phyloP scores from a whole-genome alignment of 2,329 filamentous ascomycete species.

The Trichocomaceae sp. region DNA sequence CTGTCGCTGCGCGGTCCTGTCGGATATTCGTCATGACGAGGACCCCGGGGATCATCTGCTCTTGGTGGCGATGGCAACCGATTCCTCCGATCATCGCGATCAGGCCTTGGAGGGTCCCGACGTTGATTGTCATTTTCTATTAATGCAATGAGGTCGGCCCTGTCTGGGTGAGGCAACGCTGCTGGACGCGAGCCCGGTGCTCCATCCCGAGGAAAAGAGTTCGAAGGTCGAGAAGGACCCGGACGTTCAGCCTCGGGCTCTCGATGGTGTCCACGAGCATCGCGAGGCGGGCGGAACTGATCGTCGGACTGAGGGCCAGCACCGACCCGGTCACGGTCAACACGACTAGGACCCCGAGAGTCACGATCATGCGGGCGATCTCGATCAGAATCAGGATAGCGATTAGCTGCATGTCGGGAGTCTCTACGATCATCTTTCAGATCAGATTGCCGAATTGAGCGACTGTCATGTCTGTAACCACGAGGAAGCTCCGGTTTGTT shows the following conservation, averaged over 20 bases:
- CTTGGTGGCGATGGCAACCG: constrained; percentile 15
- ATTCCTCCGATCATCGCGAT: constrained; percentile 29
- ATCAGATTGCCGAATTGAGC: constrained; percentile 33
- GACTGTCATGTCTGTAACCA: constrained; percentile 31
- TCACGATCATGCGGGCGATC: constrained; percentile 34
- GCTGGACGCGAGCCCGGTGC: constrained; percentile 21
- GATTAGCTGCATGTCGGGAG: constrained; percentile 28
- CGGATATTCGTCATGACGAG: constrained; percentile 43
- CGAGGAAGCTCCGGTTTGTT: constrained; percentile 28
- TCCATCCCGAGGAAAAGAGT: constrained; percentile 25
- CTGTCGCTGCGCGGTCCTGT: constrained; percentile 48
- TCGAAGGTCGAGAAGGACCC: constrained; percentile 28
- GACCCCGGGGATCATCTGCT: constrained; percentile 8
- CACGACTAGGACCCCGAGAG: constrained; percentile 30
- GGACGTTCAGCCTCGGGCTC: constrained; percentile 35
- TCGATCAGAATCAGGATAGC: constrained; percentile 33
- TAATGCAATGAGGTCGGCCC: constrained; percentile 25
- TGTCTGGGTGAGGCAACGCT: constrained; percentile 26
- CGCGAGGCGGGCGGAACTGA: constrained; percentile 25
- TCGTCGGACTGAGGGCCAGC: constrained; percentile 30
- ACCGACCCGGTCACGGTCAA: constrained; percentile 24
- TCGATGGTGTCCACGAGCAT: constrained; percentile 27
- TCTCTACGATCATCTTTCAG: constrained; percentile 34
- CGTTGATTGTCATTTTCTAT: constrained; percentile 23
- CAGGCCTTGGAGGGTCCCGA: constrained; percentile 28